Percentiles rank a stretch among this genome's conserved stretches.
These are phyloP conservation scores for Mortierella sp. DNA, from an alignment of 371 early-diverging fungal species.

Conservation along the genomic window DNA sequence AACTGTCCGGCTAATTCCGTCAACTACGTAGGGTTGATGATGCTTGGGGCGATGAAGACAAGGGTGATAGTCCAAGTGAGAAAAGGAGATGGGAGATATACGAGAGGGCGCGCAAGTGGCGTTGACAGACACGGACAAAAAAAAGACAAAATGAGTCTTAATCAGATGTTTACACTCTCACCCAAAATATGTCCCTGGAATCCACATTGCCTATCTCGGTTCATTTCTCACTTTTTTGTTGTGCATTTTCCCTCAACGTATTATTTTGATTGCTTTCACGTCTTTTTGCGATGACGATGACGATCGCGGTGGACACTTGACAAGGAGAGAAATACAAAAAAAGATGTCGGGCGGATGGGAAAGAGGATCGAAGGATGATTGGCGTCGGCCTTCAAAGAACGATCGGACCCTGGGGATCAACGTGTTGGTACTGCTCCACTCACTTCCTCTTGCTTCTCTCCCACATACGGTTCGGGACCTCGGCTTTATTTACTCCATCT, in stretches of 20 bases:
- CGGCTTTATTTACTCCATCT: conserved; percentile 13
- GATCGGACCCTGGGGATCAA: conserved; percentile 10
- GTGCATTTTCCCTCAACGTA: neutral
- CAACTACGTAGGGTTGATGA: neutral
- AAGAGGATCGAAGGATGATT: neutral
- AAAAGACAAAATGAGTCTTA: neutral
- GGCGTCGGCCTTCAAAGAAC: conserved; percentile 7
- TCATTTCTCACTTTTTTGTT: neutral
- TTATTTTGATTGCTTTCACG: neutral
- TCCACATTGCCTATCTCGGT: conserved; percentile 6
- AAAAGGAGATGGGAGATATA: neutral
- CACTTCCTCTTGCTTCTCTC: neutral
- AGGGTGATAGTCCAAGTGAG: neutral
- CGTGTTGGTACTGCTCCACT: neutral
- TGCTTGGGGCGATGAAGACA: neutral
- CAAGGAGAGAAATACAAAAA: neutral
- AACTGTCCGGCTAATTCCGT: neutral
- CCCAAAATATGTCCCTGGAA: neutral
- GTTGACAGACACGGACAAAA: neutral
- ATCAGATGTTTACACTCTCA: conserved; percentile 7
- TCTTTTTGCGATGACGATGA: neutral
- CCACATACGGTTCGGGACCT: conserved; percentile 6
- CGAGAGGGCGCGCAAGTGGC: neutral
- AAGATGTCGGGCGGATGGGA: conserved; percentile 10
- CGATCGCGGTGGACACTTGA: neutral